Base-by-base conservation (phyloP, 2,329 filamentous ascomycete genomes). In the Monosporascus sp. region DNA sequence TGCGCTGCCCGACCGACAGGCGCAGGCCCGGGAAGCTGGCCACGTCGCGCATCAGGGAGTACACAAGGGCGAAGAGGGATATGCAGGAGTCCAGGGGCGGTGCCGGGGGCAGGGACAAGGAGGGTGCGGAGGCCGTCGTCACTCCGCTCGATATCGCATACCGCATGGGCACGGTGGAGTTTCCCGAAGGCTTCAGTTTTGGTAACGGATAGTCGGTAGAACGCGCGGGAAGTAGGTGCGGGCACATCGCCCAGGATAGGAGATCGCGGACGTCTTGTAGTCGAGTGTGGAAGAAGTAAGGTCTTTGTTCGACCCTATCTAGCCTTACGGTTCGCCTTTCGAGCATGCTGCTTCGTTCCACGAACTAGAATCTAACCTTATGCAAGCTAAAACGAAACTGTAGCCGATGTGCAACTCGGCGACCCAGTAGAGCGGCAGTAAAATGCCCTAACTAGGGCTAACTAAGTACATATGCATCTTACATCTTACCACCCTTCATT, bases 1-100 rank as follows among this genome's bases (percentile, higher is more conserved):
- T 79, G 16, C 71, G 75, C 7, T 74, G 73, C 56, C 71, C 74
- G 7, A 73, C 71, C 2, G 76, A 78, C 57, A 70, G 74, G 53
- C 70, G 71, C 40, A 65, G 72, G 52, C 65, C 73, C 47, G 75
- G 74, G 6, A 70, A 64, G 41, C 61, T 77, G 31, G 76, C 69
- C 5, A 74, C 70, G 7, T 64, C 65, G 20, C 66, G 74, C 36
- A 66, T 76, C 56, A 73, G 69, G 54, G 72, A 77, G 57, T 78
- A 76, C 54, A 71, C 66, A 45, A 72, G 65, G 57, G 67, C 69
- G 20, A 76, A 73, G 65, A 73, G 70, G 58, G 69, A 69, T 37
- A 55, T 72, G 5, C 58, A 58, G 49, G 61, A 64, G 36, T 49
- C 43, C 5, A 47, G 50, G 14, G 43, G 14, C 26, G 43, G 44